phyloP scores from a whole-genome alignment of 2,329 filamentous ascomycete genomes.

The Dichotomopilus funicola region DNA sequence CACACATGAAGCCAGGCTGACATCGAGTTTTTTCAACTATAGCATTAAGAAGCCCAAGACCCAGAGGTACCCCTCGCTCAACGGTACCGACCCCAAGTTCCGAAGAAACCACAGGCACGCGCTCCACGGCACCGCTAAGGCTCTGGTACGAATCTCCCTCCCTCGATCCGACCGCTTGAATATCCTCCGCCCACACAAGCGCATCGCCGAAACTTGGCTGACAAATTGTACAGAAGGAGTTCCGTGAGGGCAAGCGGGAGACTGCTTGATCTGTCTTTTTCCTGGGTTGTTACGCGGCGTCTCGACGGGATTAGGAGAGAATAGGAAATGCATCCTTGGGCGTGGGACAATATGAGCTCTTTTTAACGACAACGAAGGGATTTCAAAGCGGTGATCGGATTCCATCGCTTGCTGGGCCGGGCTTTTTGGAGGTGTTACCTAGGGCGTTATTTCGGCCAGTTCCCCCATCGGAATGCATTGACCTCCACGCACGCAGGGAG shows the following conservation, averaged over 20 bases:
- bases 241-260: conserved; percentile 71
- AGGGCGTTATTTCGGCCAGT: conserved; percentile 23
- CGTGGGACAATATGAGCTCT: conserved; percentile 14
- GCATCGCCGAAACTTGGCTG: conserved; percentile 13
- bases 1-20: conserved; percentile 2
- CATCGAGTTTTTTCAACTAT: conserved; percentile 19
- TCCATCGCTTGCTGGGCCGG: conserved; percentile 20
- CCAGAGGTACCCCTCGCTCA: conserved; percentile 95
- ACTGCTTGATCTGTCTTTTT: conserved; percentile 26
- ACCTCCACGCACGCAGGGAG: conserved; percentile 16
- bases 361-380: conserved; percentile 23
- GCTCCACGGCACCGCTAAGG: conserved; percentile 97
- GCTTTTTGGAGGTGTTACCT: conserved; percentile 25
- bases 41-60: conserved; percentile 99
- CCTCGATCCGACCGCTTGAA: conserved; percentile 6
- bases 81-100: conserved; percentile 99
- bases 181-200: not conserved
- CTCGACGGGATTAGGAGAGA: conserved; percentile 11
- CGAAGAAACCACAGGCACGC: conserved; percentile 99
- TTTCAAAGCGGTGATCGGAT: conserved; percentile 18
- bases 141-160: conserved; percentile 65
- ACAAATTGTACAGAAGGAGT: conserved; percentile 71
- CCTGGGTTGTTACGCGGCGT: conserved; percentile 10
- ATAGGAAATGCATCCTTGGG: conserved; percentile 17
- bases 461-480: conserved; percentile 23